Evolutionary conservation across 2,329 filamentous ascomycete species (phyloP), one percentile per base, ranked within the genome.

Genomic region (Exophiala aquamarina): DNA sequence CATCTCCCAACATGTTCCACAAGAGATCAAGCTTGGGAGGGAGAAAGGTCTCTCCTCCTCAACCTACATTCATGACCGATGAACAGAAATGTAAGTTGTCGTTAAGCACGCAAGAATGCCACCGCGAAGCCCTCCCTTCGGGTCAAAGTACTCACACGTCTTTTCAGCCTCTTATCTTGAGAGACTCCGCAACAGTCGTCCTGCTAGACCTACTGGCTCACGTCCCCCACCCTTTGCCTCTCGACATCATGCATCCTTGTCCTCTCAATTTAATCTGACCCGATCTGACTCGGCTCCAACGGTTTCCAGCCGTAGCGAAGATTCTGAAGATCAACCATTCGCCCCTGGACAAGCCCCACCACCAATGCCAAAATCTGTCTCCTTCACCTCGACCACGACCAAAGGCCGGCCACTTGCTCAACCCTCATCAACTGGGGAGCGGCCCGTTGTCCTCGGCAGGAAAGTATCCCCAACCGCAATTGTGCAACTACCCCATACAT

Each of bases 201-300:
- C 75, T 43, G 66, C 73, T 5, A 74, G 81, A 52, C 81, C 81
- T 4, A 78, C 72, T 41, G 81, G 82, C 49, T 82, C 81, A 36
- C 70, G 82, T 45, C 81, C 82, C 34, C 70, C 77, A 36, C 81
- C 81, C 9, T 68, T 57, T 31, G 23, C 46, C 10, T 32, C 54
- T 21, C 43, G 48, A 33, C 44, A 40, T 13, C 45, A 49, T 33
- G 47, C 19, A 31, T 44, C 47, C n/a, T 23, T 45, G 23, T 26
- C 45, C 6, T 49, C 51, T 14, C 45, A 49, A 31, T 45, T 41
- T 13, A 46, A 45, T 17, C 20, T 53, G 33, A 26, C 49, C 2
- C 42, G 62, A 54, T 50, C 65, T 59, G 31, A 59, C 57, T 33
- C 54, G 9, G 51, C 44, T 5, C 49, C 49, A 9, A 46, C 32